Base-by-base conservation (phyloP, 2,329 filamentous ascomycete species). In the Cryphonectria nitschkei region DNA sequence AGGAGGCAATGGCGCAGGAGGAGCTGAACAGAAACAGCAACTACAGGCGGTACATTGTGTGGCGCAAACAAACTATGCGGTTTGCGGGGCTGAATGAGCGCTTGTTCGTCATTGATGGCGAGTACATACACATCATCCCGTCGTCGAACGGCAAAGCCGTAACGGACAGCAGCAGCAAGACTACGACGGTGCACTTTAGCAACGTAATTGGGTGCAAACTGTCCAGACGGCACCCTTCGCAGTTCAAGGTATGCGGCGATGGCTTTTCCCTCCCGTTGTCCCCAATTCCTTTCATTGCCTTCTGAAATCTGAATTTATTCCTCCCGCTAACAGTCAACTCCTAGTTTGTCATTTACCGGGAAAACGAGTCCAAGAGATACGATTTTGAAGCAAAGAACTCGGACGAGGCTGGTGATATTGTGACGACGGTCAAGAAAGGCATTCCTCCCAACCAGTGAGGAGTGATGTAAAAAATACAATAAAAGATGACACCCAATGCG, bases 81-180 rank as follows among this genome's bases (percentile, higher is more conserved):
- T 92, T 96, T 76, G 90, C 93, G 58, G 90, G 89, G 4, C 88
- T 92, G 76, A 92, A 93, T 72, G 92, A 94, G 75, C 89, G 92
- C 70, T 88, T 93, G 13, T 83, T 96, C 58, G 90, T 92, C 63
- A 93, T 97, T 74, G 93, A 95, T 76, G 92, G 92, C 72, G 93
- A 97, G 79, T 96, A 95, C 79, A 89, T 97, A 73, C 93, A 95
- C 80, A 94, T 97, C 76, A 91, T 94, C 87, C 92, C 93, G 37
- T 85, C 88, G 1, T 88, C 87, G 2, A 87, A 87, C 13, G 90
- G 90, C 52, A 93, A 92, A 78, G 87, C 89, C 14, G 82, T 89
- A 70, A 87, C 89, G 71, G 89, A 91, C 69, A 86, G 85, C 32
- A 86, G 84, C 69, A 88, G 88, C 50, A 94, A 94, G 82, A 92